A percentile compares a stretch with the other conserved stretches of the same genome.
These are phyloP conservation scores for Penicillium corylophilum DNA, from an alignment of 2,329 filamentous ascomycete genomes.

Conservation along the genomic window DNA sequence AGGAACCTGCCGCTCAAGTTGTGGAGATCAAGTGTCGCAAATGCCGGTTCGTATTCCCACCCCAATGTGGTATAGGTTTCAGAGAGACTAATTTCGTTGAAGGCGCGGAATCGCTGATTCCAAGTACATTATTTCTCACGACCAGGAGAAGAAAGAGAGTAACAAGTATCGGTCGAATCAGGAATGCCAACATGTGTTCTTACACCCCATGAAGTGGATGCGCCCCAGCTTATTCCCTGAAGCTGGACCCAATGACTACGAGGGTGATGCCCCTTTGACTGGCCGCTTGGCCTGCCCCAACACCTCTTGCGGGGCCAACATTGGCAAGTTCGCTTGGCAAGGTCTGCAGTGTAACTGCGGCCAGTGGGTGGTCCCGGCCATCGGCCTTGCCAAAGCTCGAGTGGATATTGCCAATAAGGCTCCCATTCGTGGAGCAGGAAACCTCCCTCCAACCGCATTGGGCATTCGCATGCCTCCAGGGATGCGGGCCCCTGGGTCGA, in stretches of 20 bases:
- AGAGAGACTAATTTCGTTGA: conserved; percentile 1
- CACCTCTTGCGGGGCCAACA: conserved; percentile 71
- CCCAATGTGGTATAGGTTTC: background rate
- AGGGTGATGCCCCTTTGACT: conserved; percentile 73
- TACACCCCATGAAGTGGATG: conserved; percentile 97
- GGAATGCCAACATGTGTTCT: conserved; percentile 79
- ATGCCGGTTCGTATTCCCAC: conserved; percentile 63
- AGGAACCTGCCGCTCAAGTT: conserved; percentile 21
- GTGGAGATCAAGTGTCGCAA: conserved; percentile 83
- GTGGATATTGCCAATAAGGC: conserved; percentile 68
- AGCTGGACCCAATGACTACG: conserved; percentile 15
- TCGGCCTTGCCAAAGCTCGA: conserved; percentile 77
- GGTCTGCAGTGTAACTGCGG: conserved; percentile 90
- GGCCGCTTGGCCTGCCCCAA: conserved; percentile 84
- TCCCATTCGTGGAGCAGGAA: conserved; percentile 18
- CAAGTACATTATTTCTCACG: conserved; percentile 67
- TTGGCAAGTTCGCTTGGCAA: conserved; percentile 95
- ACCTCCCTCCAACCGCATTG: conserved; percentile 23
- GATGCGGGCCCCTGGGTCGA: conserved; percentile 28
- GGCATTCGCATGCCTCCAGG: conserved; percentile 43
- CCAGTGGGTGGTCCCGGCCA: conserved; percentile 86
- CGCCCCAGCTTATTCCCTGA: conserved; percentile 63
- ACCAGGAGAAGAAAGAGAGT: conserved; percentile 28
- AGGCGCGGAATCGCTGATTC: conserved; percentile 60
- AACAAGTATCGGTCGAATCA: conserved; percentile 26